Evolutionary conservation across 192 early-diverging fungal genomes (phyloP).

Genomic region (Piromyces finnis): DNA sequence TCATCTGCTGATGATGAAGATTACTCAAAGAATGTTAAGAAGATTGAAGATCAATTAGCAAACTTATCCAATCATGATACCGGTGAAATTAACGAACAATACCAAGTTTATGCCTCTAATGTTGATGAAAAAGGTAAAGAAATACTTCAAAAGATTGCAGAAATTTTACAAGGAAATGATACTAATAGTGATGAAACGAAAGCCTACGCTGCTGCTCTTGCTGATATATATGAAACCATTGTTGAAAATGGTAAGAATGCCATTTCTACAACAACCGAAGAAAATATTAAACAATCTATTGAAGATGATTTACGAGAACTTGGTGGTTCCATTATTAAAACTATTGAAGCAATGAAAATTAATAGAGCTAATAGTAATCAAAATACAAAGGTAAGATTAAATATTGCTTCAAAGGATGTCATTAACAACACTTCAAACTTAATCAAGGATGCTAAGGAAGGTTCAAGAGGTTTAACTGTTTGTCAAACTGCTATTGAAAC

Average conservation of each 20-base stretch:
- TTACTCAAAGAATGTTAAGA: constrained; percentile 16
- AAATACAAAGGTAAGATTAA: constrained; percentile 13
- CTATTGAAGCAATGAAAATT: constrained; percentile 21
- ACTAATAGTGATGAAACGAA: constrained; percentile 19
- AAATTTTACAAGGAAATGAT: constrained; percentile 17
- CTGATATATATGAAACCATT: constrained; percentile 10
- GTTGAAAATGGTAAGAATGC: constrained; percentile 3
- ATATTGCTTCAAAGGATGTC: constrained; percentile 19
- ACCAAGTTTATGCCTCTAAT: constrained; percentile 10
- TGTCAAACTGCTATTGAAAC: constrained; percentile 14
- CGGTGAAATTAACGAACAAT: constrained; percentile 5
- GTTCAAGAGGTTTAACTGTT: constrained; percentile 12
- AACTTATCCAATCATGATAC: constrained; percentile 8
- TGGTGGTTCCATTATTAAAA: constrained; percentile 13
- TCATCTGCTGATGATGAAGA: constrained; percentile 25
- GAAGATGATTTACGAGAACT: constrained; percentile 12
- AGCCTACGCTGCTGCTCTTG: constrained; percentile 3
- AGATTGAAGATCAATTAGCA: constrained; percentile 10
- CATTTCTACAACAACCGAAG: constrained; percentile 10
- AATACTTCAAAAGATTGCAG: constrained; percentile 17
- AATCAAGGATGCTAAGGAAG: constrained; percentile 16
- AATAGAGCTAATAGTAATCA: constrained; percentile 18
- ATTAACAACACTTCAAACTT: constrained; percentile 9
- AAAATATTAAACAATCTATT: constrained; percentile 8
- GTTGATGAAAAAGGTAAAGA: constrained; percentile 14